These are phyloP conservation scores for Carex pumila DNA, from an alignment of 176 grass and related monocot species.

Conservation along the genomic window DNA sequence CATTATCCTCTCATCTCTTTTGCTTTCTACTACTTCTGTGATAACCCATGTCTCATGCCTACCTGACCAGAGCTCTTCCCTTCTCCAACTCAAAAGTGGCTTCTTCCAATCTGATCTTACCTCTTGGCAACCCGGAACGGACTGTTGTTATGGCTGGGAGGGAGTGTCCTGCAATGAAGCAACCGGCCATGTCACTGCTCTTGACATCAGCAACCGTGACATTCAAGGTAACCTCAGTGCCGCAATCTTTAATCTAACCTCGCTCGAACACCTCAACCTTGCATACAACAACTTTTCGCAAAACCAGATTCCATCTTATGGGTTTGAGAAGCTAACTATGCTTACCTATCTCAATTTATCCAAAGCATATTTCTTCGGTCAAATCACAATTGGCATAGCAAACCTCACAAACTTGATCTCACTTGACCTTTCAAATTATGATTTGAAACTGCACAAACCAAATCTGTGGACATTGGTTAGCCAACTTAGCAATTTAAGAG, in stretches of 20 bases:
- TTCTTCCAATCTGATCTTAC: background rate
- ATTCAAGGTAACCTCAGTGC: constrained; percentile 9
- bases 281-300: background rate
- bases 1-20: background rate
- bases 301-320: no score
- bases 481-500: no score
- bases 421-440: no score
- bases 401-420: no score
- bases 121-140: background rate
- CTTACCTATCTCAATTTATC: no score
- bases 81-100: background rate
- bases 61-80: background rate
- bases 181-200: background rate
- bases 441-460: no score
- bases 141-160: background rate
- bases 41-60: background rate
- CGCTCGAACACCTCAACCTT: background rate
- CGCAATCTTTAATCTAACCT: constrained; percentile 7
- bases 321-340: no score
- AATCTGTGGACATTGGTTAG: no score
- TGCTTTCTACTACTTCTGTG: background rate
- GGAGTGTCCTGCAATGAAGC: background rate
- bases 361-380: no score
- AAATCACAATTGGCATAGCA: no score
- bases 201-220: background rate